Base-by-base conservation (phyloP, 768 basidiomycete species). In the Panaeolus cyanescens region DNA sequence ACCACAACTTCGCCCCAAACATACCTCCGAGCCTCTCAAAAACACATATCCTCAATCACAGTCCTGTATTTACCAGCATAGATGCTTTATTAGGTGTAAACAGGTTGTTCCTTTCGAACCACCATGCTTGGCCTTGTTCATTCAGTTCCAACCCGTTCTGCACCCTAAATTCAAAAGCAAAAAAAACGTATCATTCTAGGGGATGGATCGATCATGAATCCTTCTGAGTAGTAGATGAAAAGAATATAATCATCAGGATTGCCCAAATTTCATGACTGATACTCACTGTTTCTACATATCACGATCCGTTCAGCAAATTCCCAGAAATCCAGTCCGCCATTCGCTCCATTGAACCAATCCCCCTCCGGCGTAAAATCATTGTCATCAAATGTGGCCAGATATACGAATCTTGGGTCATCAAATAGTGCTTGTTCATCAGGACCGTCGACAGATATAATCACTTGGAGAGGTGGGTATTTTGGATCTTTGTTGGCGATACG, bases 1-100 rank as follows among this genome's bases (percentile, higher is more conserved):
- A 59, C 22, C 42, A 62, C 32, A 62, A 65, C 42, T 59, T 62
- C 32, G 45, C 45, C 45, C 22, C 22, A 50, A 50, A 50, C 25
- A 50, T 50, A 50, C 22, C 28, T 42, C 39, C 39, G 39, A 42
- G 15, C n/a, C n/a, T n/a, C n/a, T 28, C 45, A 50, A 50, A 42
- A n/a, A 42, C 39, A 42, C 39, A 42, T 42, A 37, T 4, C 12
- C 12, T 13, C 12, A 37, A 37, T 13, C 3, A 5, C 12, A 37
- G 4, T 13, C 36, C 12, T 13, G 3, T 20, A 5, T 42, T 6
- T 42, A 8, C 39, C 19, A 22, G n/a, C n/a, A n/a, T n/a, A n/a
- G n/a, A n/a, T n/a, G n/a, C n/a, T n/a, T n/a, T n/a, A n/a, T n/a
- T n/a, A n/a, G n/a, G n/a, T n/a, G n/a, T n/a, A n/a, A n/a, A n/a